These are phyloP conservation scores for Sugiyamaella castrensis DNA, from an alignment of 1,139 yeast genomes.

Conservation along the genomic window DNA sequence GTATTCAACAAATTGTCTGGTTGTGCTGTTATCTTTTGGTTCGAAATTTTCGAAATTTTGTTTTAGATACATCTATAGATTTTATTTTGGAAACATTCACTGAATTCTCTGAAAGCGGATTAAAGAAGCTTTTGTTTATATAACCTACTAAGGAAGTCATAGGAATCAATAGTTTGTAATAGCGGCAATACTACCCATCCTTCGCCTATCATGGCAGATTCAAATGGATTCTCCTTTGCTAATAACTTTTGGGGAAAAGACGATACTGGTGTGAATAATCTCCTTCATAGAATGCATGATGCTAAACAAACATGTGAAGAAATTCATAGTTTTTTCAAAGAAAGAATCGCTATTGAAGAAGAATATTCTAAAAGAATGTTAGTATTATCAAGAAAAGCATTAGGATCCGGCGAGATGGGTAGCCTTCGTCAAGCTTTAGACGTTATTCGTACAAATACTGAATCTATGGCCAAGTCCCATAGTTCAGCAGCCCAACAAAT, in stretches of 20 bases:
- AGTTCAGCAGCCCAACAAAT: constrained; percentile 46
- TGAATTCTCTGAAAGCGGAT: too few species aligned
- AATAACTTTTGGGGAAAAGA: constrained; percentile 55
- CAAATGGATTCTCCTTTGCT: constrained; percentile 38
- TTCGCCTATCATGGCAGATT: too few species aligned
- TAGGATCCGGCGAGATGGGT: constrained; percentile 62
- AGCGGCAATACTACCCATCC: too few species aligned
- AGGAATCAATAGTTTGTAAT: too few species aligned
- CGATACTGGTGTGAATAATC: constrained; percentile 48
- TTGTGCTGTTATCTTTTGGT: too few species aligned
- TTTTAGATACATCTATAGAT: too few species aligned
- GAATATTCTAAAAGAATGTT: constrained; percentile 61
- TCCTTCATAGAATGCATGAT: constrained; percentile 50
- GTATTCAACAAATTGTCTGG: too few species aligned
- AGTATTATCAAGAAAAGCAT: constrained; percentile 48
- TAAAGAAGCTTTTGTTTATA: too few species aligned
- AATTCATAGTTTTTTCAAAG: constrained; percentile 43
- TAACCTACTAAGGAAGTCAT: too few species aligned
- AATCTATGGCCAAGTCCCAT: constrained; percentile 49
- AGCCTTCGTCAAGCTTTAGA: constrained; percentile 59
- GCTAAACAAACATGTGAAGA: constrained; percentile 50
- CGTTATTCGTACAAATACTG: constrained; percentile 55
- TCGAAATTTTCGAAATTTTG: too few species aligned
- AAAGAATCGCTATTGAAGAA: constrained; percentile 59
- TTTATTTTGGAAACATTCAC: too few species aligned